Base-by-base conservation (phyloP, 2,329 filamentous ascomycete genomes). In the Xylariaceae sp. region DNA sequence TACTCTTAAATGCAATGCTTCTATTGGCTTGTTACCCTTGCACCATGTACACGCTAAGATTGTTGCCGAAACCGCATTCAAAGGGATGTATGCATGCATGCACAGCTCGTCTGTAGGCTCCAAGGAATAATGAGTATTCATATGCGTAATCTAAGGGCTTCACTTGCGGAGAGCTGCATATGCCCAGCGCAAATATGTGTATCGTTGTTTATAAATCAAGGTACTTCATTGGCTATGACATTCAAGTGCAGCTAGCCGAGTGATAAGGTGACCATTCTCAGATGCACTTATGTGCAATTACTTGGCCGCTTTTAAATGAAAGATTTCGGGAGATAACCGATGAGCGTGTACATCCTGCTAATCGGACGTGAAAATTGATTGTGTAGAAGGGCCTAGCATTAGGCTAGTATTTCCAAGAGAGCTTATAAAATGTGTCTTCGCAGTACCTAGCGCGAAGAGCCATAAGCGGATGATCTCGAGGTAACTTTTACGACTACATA, bases 241-340 rank as follows among this genome's bases (percentile, higher is more conserved):
- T 21, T 23, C n/a, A 9, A 21, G 19, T 33, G 14, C 28, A 50
- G 24, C 26, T 14, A 48, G 28, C 34, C n/a, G 46, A 40, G 16
- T 40, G 41, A 45, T 45, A 56, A 51, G 40, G 40, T 28, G 33
- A 46, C 53, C 57, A 48, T 48, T 57, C 40, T 60, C 53, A 53
- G 57, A 60, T 53, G 57, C 53, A 46, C 37, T 39, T 26, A 12
- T 41, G 48, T 56, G 53, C 44, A 50, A n/a, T 19, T 23, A 39
- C 7, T 37, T 21, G 39, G 26, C 26, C 19, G 31, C n/a, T 36
- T 14, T 6, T 8, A 37, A 26, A 29, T 37, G 9, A 19, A 23
- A 26, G 26, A 29, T 19, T 14, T 37, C 39, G 6, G 49, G 39
- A 34, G 34, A 19, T 43, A 36, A 39, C 33, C 24, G 31, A 49